Conservation (phyloP, 345 rosid species). For the Brassica incana region DNA sequence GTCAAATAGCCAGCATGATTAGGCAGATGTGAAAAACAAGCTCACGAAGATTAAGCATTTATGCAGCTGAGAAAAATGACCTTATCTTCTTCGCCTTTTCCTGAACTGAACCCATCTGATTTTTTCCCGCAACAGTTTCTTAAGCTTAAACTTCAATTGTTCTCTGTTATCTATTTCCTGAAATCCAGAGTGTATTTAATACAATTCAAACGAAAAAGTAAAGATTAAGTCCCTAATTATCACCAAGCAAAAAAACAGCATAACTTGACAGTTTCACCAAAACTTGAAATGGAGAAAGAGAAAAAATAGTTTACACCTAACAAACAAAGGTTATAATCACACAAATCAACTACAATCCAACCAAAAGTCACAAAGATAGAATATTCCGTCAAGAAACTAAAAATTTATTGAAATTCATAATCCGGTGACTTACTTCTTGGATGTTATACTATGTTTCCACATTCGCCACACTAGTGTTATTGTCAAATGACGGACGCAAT, state of each 20-base stretch:
- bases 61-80: conserved; percentile 41
- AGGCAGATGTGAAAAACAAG: conserved; percentile 2
- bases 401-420: conserved; percentile 48
- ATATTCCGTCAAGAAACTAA: conserved; percentile 8
- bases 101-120: conserved; percentile 66
- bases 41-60: conserved; percentile 10
- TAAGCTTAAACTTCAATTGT: conserved; percentile 71
- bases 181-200: conserved; percentile 3
- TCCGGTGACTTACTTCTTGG: conserved; percentile 77
- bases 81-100: conserved; percentile 70
- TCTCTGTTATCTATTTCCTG: conserved; percentile 64
- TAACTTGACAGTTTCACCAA: not conserved
- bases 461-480: conserved; percentile 68
- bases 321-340: not conserved
- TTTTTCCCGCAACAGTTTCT: conserved; percentile 64
- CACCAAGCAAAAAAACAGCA: conserved; percentile 19
- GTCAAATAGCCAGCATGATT: conserved; percentile 2
- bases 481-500: conserved; percentile 52
- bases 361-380: conserved; percentile 39
- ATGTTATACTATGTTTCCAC: conserved; percentile 72
- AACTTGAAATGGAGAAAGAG: conserved; percentile 31
- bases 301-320: conserved; percentile 11
- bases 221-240: not conserved
- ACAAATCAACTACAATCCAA: conserved; percentile 3
- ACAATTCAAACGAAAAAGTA: conserved; percentile 10